phyloP scores from a whole-genome alignment of 305 asterid genomes.

The Fraxinus sp. region DNA sequence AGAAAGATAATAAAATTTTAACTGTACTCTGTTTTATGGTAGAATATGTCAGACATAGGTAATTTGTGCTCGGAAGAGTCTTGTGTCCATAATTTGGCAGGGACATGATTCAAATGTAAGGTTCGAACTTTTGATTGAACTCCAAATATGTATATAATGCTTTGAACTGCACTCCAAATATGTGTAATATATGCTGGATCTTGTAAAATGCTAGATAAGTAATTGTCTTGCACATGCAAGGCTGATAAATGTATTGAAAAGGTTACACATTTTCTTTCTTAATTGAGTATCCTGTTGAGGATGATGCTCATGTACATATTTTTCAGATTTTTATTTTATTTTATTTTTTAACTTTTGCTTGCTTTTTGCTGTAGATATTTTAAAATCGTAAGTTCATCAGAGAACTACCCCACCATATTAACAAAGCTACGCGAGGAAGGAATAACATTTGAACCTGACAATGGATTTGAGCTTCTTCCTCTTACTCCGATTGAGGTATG shows the following conservation, averaged over 20 bases:
- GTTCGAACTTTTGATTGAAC: neutral
- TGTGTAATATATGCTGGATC: neutral
- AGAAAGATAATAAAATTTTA: neutral
- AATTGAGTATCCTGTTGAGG: neutral
- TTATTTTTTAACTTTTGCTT: neutral
- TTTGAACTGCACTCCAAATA: neutral
- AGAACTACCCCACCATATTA: slow-evolving; percentile 62
- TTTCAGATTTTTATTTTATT: neutral
- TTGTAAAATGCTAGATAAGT: neutral
- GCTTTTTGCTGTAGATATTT: slow-evolving; percentile 41
- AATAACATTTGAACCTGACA: slow-evolving; percentile 71
- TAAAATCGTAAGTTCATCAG: slow-evolving; percentile 68
- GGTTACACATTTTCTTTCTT: neutral
- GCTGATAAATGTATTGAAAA: neutral
- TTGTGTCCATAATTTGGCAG: neutral
- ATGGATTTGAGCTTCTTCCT: slow-evolving; percentile 85
- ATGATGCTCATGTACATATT: neutral
- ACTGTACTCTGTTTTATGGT: neutral
- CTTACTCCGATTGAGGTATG: slow-evolving; percentile 63
- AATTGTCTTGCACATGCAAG: neutral
- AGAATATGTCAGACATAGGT: neutral
- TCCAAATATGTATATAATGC: neutral
- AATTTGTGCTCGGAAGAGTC: neutral
- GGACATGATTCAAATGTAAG: neutral
- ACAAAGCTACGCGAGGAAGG: slow-evolving; percentile 69